Base-by-base conservation (phyloP, 306 rosid genomes). In the Dryas octopetala region DNA sequence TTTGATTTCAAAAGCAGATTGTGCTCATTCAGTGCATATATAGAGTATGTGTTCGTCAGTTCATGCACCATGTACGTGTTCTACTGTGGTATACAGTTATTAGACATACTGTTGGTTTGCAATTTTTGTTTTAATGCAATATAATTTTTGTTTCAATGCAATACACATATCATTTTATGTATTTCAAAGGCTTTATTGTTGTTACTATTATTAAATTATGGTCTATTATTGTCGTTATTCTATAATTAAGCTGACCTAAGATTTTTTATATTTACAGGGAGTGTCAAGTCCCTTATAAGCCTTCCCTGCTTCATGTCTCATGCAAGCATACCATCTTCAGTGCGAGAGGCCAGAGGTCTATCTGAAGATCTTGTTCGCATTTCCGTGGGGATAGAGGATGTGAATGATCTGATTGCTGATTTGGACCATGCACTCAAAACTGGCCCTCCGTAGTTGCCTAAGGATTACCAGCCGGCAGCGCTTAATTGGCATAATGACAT, bases 231-330 rank as follows among this genome's bases (percentile, higher is more conserved):
- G 38, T 32, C 38, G 3, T 32, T 32, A 1, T 32, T 32, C 38
- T 32, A 64, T 12, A 2, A 26, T 7, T 41, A 4, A 51, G 74
- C 74, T 51, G 28, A 32, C 57, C 48, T 38, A 13, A 28, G 68
- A 58, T 72, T 68, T 17, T 11, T 68, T 66, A 68, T 63, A 26
- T 78, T 66, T 74, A 60, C 86, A 95, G 96, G 97, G 75, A 91
- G 97, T 76, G 96, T 91, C 41, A 88, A 95, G 89, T 95, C 98
- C 71, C 93, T 95, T 6, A 91, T 91, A 66, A 90, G 97, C 88
- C 52, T 94, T 87, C 97, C 97, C 5, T 88, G 90, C 79, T 86
- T 90, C 71, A 90, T 88, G 96, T 86, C 96, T 46, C 98, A 89
- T 81, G 98, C 98, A 65, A 86, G 91, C 83, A 91, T 93, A 79